These are phyloP conservation scores for Suillus subaureus DNA, from an alignment of 768 basidiomycete genomes.

Conservation along the genomic window DNA sequence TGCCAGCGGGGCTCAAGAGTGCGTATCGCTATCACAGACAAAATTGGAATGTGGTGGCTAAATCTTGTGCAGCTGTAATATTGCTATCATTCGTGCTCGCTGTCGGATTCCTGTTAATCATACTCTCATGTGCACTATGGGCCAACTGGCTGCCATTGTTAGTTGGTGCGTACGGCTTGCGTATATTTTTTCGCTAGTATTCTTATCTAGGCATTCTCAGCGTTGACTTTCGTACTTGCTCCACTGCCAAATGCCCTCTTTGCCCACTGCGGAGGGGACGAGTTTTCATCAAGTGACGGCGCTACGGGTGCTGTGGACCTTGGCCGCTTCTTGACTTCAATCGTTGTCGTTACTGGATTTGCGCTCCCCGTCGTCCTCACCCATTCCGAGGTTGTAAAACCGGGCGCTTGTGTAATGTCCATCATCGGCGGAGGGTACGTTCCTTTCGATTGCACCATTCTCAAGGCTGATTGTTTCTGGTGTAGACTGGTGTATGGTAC, in stretches of 20 bases:
- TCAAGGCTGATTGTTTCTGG: constrained; percentile 6
- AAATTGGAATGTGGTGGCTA: background rate
- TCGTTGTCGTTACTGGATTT: constrained; percentile 91
- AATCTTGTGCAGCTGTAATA: constrained; percentile 72
- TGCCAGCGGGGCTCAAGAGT: constrained; percentile 78
- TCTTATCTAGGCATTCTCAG: constrained; percentile 41
- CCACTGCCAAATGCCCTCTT: constrained; percentile 95
- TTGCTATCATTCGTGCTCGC: constrained; percentile 97
- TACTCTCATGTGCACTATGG: constrained; percentile 95
- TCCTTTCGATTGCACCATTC: constrained; percentile 11
- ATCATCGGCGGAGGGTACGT: constrained; percentile 89
- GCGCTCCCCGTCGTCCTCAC: constrained; percentile 90
- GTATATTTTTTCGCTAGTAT: background rate
- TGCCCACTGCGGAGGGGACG: constrained; percentile 89
- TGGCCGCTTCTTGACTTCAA: constrained; percentile 91
- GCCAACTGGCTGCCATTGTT: constrained; percentile 96
- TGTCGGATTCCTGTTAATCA: constrained; percentile 96
- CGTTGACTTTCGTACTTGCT: constrained; percentile 92
- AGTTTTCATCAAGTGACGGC: constrained; percentile 80
- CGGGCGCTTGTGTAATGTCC: constrained; percentile 90
- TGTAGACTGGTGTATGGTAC: constrained; percentile 84
- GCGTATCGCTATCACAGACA: constrained; percentile 22
- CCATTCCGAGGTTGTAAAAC: constrained; percentile 85
- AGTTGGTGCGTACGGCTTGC: constrained; percentile 67
- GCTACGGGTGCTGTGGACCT: constrained; percentile 78